Conservation (phyloP, 495 filamentous ascomycete genomes). For the Lepidopterella palustris region DNA sequence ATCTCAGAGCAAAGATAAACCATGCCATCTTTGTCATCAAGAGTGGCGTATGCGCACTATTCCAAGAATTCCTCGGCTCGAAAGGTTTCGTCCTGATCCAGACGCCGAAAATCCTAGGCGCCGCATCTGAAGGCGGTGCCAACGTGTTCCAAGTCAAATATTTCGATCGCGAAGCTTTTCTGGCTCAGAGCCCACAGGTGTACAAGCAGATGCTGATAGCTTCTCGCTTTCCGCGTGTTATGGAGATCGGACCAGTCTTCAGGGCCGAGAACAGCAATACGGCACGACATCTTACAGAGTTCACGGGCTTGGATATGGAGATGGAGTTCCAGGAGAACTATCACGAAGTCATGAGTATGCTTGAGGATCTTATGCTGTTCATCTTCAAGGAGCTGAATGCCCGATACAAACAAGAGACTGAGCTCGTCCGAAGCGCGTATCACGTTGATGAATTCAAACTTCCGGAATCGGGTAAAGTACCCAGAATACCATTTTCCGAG, state of each 20-base stretch:
- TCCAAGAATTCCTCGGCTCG: slow-evolving; percentile 37
- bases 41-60: slow-evolving; percentile 35
- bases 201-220: slow-evolving; percentile 45
- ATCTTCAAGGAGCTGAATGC: slow-evolving; percentile 41
- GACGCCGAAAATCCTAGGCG: slow-evolving; percentile 39
- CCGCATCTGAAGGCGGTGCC: slow-evolving; percentile 40
- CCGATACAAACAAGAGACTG: slow-evolving; percentile 38
- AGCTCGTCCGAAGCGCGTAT: slow-evolving; percentile 38
- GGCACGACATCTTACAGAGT: slow-evolving; percentile 42
- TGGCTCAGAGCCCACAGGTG: slow-evolving; percentile 43
- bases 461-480: slow-evolving; percentile 62
- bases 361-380: slow-evolving; percentile 42
- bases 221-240: slow-evolving; percentile 38
- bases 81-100: slow-evolving; percentile 36
- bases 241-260: slow-evolving; percentile 43
- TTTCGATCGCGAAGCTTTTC: slow-evolving; percentile 38
- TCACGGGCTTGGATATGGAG: slow-evolving; percentile 43
- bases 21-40: slow-evolving; percentile 43
- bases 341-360: slow-evolving; percentile 41
- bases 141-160: slow-evolving; percentile 43
- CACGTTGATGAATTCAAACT: slow-evolving; percentile 43
- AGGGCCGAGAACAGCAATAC: slow-evolving; percentile 45
- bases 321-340: slow-evolving; percentile 44
- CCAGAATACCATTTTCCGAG: slow-evolving; percentile 79
- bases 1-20: slow-evolving; percentile 39